Conservation (phyloP, 148 eudicot genomes). For the Cornus suecica region DNA sequence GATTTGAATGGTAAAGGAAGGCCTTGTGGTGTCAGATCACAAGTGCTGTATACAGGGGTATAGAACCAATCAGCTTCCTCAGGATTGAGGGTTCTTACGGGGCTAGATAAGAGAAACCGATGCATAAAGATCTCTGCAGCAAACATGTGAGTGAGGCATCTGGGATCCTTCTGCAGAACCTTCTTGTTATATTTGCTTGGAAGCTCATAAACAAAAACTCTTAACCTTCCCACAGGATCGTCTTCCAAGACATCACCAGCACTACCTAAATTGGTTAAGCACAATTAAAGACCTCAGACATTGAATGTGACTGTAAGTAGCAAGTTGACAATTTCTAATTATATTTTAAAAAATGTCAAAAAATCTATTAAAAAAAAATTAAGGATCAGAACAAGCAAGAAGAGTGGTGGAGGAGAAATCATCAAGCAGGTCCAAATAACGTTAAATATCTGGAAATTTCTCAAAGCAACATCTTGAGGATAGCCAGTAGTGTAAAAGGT, state of each 20-base stretch:
- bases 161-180: slow-evolving; percentile 83
- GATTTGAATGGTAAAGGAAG: slow-evolving; percentile 97
- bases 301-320: not conserved
- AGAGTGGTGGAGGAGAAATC: not conserved
- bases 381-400: not conserved
- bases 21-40: slow-evolving; percentile 95
- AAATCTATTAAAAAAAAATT: not conserved
- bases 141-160: slow-evolving; percentile 98
- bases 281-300: slow-evolving; percentile 6
- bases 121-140: slow-evolving; percentile 99
- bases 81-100: slow-evolving; percentile 96
- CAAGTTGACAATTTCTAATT: not conserved
- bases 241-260: slow-evolving; percentile 99
- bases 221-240: slow-evolving; percentile 91
- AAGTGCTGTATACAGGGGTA: slow-evolving; percentile 90
- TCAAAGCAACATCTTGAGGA: not conserved
- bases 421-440: not conserved
- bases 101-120: slow-evolving; percentile 80
- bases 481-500: not conserved
- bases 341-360: not conserved
- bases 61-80: slow-evolving; percentile 99
- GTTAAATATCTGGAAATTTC: not conserved
- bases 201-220: slow-evolving; percentile 95
- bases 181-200: slow-evolving; percentile 99
- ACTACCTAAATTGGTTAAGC: slow-evolving; percentile 52